Percentiles rank a stretch among this genome's conserved stretches.
phyloP scores from a whole-genome alignment of 129 eudicot genomes.

The Ambrosia artemisiifolia region DNA sequence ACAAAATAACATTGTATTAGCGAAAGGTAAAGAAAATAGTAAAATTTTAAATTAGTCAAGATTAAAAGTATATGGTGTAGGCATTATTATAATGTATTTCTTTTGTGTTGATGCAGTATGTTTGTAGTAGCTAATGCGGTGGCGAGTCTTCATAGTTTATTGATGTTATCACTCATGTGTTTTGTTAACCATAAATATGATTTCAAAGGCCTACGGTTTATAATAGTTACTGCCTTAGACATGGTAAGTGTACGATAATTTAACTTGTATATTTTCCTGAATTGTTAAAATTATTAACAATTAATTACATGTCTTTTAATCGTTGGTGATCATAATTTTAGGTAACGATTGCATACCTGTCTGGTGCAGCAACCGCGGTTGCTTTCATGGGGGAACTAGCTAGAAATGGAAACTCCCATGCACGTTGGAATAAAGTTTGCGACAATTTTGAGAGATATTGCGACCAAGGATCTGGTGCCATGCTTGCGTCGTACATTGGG shows the following conservation, averaged over 20 bases:
- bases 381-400: slow-evolving; percentile 84
- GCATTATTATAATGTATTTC: neutral
- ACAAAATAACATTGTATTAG: too few relatives aligned
- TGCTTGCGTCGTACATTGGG: slow-evolving; percentile 59
- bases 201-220: slow-evolving; percentile 43
- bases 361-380: slow-evolving; percentile 73
- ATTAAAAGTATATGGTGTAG: neutral
- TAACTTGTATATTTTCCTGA: neutral
- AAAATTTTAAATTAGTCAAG: too few relatives aligned
- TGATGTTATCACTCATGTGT: slow-evolving; percentile 42
- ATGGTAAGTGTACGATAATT: slow-evolving; percentile 36
- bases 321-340: slow-evolving; percentile 9
- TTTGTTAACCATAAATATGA: slow-evolving; percentile 39
- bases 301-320: neutral
- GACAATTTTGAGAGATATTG: slow-evolving; percentile 67
- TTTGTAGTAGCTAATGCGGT: slow-evolving; percentile 76
- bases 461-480: slow-evolving; percentile 60
- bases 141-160: slow-evolving; percentile 58
- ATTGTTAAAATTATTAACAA: too few relatives aligned
- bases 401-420: slow-evolving; percentile 77
- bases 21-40: too few relatives aligned
- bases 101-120: slow-evolving; percentile 41
- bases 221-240: slow-evolving; percentile 50
- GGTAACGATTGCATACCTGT: slow-evolving; percentile 56
- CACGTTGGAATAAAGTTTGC: slow-evolving; percentile 85